Evolutionary conservation across 2,329 filamentous ascomycete genomes (phyloP).

Genomic region (Alternaria brassicicola): DNA sequence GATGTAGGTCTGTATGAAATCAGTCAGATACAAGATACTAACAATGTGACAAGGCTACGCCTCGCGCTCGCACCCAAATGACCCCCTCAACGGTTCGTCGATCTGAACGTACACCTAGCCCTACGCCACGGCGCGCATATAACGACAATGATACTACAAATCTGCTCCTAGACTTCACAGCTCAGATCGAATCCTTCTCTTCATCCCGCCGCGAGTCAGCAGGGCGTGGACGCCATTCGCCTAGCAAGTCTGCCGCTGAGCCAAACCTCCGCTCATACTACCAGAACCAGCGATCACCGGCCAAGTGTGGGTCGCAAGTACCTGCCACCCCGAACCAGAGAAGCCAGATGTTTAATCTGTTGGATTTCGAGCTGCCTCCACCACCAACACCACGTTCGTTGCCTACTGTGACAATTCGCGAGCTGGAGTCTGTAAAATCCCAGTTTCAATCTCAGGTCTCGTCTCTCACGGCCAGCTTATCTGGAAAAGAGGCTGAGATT

Average conservation of each 20-base stretch:
- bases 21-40: slow-evolving; percentile 4
- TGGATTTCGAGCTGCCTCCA: slow-evolving; percentile 93
- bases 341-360: slow-evolving; percentile 47
- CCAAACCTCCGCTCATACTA: slow-evolving; percentile 56
- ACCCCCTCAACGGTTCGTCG: slow-evolving; percentile 60
- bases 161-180: slow-evolving; percentile 85
- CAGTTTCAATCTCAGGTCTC: slow-evolving; percentile 91
- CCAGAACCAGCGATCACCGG: slow-evolving; percentile 43
- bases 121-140: slow-evolving; percentile 60
- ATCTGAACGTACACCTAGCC: slow-evolving; percentile 53
- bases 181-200: slow-evolving; percentile 68
- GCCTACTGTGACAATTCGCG: slow-evolving; percentile 86
- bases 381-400: slow-evolving; percentile 90
- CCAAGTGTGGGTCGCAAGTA: slow-evolving; percentile 34
- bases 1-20: slow-evolving; percentile 21
- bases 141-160: slow-evolving; percentile 70
- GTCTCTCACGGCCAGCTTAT: slow-evolving; percentile 87
- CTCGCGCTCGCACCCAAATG: slow-evolving; percentile 45
- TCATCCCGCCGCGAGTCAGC: slow-evolving; percentile 49
- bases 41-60: slow-evolving; percentile 34
- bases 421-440: slow-evolving; percentile 91
- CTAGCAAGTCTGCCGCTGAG: slow-evolving; percentile 57
- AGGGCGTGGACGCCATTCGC: slow-evolving; percentile 52
- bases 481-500: slow-evolving; percentile 91
- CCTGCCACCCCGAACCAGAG: slow-evolving; percentile 42